Conservation (phyloP, 371 early-diverging fungal species). For the Mortierella sp. region DNA sequence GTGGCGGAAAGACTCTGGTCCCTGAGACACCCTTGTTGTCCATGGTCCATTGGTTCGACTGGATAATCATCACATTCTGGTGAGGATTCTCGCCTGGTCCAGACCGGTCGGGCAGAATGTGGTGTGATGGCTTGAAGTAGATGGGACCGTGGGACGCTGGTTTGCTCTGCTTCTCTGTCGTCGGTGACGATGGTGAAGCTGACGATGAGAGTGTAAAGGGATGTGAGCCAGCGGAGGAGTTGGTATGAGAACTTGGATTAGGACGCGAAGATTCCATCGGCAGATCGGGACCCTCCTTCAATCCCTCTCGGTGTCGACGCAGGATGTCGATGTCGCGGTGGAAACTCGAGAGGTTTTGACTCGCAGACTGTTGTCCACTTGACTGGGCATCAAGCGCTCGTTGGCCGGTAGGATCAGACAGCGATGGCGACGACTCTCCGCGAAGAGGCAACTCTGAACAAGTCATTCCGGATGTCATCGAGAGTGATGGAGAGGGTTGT, state of each 20-base stretch:
- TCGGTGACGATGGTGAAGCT: constrained; percentile 11
- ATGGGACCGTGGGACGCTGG: constrained; percentile 29
- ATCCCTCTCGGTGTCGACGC: constrained; percentile 29
- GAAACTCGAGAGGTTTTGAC: constrained; percentile 18
- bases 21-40: background rate
- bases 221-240: background rate
- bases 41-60: constrained; percentile 39
- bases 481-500: constrained; percentile 14
- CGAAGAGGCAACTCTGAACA: background rate
- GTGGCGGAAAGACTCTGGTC: background rate
- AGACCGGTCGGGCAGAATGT: background rate
- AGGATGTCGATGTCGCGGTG: constrained; percentile 35
- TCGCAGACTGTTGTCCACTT: background rate
- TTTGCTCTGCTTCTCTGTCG: background rate
- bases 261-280: background rate
- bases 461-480: background rate
- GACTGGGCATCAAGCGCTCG: too few relatives aligned
- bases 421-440: background rate
- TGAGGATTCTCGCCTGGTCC: constrained; percentile 5
- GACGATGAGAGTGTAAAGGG: background rate
- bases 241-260: background rate
- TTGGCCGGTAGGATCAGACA: background rate
- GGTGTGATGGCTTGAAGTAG: constrained; percentile 47
- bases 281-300: constrained; percentile 6
- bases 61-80: constrained; percentile 33